Conservation (phyloP, 805 yeast genomes). For the Hanseniaspora mollemarum region DNA sequence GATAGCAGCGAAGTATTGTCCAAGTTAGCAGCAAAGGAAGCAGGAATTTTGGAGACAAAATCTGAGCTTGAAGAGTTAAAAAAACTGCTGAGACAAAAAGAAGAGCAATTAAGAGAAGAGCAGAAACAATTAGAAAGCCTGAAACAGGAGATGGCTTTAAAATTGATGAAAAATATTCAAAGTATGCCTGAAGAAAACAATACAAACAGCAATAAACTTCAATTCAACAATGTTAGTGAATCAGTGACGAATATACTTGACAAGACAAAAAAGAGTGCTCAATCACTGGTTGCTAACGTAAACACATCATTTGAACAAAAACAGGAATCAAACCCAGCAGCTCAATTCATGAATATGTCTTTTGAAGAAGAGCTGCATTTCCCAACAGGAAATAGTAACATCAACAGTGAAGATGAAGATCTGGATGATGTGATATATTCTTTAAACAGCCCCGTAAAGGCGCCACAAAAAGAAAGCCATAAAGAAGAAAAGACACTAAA, state of each 20-base stretch:
- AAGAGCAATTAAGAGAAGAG: slow-evolving; percentile 38
- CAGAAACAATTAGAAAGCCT: slow-evolving; percentile 28
- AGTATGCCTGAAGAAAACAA: neutral
- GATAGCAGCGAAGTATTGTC: slow-evolving; percentile 11
- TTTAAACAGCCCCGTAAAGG: slow-evolving; percentile 12
- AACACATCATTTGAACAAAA: neutral
- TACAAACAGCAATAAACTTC: neutral
- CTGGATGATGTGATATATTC: slow-evolving; percentile 13
- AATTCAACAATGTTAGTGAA: neutral
- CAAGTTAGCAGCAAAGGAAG: slow-evolving; percentile 51
- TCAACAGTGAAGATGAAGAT: neutral
- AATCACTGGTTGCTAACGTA: neutral
- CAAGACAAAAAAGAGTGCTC: neutral
- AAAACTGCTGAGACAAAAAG: slow-evolving; percentile 37
- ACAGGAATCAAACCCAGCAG: neutral
- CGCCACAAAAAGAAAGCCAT: neutral
- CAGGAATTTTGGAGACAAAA: slow-evolving; percentile 53
- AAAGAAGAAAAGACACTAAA: neutral
- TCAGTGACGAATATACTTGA: neutral
- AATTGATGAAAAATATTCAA: slow-evolving; percentile 19
- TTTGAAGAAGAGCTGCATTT: slow-evolving; percentile 9
- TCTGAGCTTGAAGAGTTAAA: slow-evolving; percentile 43
- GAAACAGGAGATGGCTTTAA: slow-evolving; percentile 29
- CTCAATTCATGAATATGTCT: slow-evolving; percentile 6
- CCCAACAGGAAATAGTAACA: neutral